Base-by-base conservation (phyloP, 139 green algal genomes). In the Chlorella sp. region DNA sequence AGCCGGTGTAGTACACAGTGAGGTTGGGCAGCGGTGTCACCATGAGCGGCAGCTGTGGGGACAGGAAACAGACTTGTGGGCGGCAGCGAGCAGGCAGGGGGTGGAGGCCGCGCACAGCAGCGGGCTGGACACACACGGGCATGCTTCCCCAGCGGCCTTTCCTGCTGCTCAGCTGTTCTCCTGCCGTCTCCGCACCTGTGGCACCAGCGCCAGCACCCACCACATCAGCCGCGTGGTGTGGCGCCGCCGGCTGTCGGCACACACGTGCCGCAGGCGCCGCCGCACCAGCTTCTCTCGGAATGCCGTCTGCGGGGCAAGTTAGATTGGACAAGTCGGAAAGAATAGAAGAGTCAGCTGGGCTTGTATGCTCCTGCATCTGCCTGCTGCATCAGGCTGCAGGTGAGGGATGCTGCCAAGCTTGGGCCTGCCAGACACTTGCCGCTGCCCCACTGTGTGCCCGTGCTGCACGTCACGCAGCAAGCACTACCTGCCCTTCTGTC, bases 1-100 rank as follows among this genome's bases (percentile, higher is more conserved):
- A 96, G 9, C 89, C 62, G 0, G 92, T 92, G 89, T 92, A 96
- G 83, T 96, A 96, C 1, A 96, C 85, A 1, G 93, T 94, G 6
- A 96, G 74, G 74, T 95, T 95, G 28, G 93, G 93, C 15, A 96
- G 82, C 21, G 93, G 93, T 6, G 90, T 94, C 36, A 93, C 75
- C 88, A 88, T 74, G 25, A 93, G 80, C 12, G 90, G 90, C 68
- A 93, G 74, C 76, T 91, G 85, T 16, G 20, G 39, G 39, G 30
- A 28, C 28, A 18, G 63, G 13, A 20, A 9, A 38, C 5, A 21
- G 28, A 15, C 13, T 15, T 17, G 28, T 6, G 17, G 30, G 4
- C 3, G 63, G 4, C 28, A 69, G 28, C 6, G 4, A 39, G 68
- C 68, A 74, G 34, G 1, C 32, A 51, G 16, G 3, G 7, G 5